Base-by-base conservation (phyloP, 441 rosid species). In the Adansonia grandidieri region DNA sequence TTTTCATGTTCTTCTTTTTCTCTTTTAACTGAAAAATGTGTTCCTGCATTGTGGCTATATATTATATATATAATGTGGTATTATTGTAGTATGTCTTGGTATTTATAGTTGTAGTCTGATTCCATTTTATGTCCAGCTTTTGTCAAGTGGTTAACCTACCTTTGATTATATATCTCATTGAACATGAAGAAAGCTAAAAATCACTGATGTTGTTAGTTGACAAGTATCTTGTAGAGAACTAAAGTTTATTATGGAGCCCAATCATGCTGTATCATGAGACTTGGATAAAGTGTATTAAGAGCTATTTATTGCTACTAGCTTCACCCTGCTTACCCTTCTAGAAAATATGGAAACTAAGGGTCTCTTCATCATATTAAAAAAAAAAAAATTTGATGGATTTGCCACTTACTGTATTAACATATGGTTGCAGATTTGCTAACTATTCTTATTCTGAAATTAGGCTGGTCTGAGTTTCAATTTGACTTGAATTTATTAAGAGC, bases 1-100 rank as follows among this genome's bases (percentile, higher is more conserved):
- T 22, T 37, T 50, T 63, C 51, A 22, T 68, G 24, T 58, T 47
- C 37, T 22, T 24, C n/a, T 44, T 58, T 17, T n/a, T 37, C 32
- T 40, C 20, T 57, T 77, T 73, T 78, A 19, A 79, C 40, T 80
- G 51, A 50, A 62, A 22, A 45, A n/a, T 54, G 3, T 20, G 9
- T 74, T 60, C 11, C 4, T 20, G 68, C 66, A 58, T 3, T 4
- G 19, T 44, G 42, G 60, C 45, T 58, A 53, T 17, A 56, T 44
- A 19, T 37, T 37, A 45, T 48, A 11, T 37, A 37, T 54, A 8
- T 28, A n/a, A 11, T 44, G 83, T 83, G 64, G 32, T 17, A n/a
- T 37, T 54, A 54, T 20, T 72, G 48, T 56, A 0, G 10, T 37
- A 4, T 53, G 47, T 58, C 50, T 71, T 24, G 54, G 73, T 68